Conservation (phyloP, 169 alveolate species). For the Perkinsus chesapeaki region DNA sequence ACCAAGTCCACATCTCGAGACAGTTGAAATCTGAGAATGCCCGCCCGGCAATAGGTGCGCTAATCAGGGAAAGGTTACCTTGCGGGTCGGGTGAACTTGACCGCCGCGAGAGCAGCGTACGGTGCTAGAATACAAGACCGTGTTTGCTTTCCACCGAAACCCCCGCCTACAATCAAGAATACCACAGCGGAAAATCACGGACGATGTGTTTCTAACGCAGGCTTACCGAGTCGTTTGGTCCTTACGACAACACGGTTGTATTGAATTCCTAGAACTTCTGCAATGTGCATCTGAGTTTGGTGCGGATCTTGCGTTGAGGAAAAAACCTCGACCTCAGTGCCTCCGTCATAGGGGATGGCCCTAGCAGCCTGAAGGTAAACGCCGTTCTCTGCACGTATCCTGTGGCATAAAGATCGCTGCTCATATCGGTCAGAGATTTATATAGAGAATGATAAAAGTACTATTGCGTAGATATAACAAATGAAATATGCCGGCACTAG, state of each 20-base stretch:
- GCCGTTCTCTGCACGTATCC: too few relatives aligned
- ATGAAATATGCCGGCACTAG: too few relatives aligned
- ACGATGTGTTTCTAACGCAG: too few relatives aligned
- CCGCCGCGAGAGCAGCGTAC: background rate
- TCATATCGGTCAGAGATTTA: too few relatives aligned
- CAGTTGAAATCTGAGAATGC: background rate
- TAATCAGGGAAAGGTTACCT: background rate
- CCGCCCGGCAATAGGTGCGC: background rate
- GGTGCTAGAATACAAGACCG: background rate
- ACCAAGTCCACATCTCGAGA: background rate
- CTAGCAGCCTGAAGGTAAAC: background rate
- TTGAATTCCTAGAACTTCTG: conserved; percentile 1
- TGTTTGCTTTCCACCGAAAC: conserved; percentile 8
- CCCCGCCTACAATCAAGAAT: background rate
- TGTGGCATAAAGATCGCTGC: too few relatives aligned
- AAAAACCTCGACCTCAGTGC: background rate
- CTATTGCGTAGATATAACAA: too few relatives aligned
- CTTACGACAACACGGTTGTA: background rate
- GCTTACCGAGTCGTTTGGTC: background rate
- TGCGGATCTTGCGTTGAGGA: background rate
- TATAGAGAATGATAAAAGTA: too few relatives aligned
- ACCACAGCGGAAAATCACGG: background rate
- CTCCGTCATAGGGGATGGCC: background rate
- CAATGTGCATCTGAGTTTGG: background rate
- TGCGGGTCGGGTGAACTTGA: background rate